phyloP scores from a whole-genome alignment of 768 basidiomycete genomes.

The Russula abietina region DNA sequence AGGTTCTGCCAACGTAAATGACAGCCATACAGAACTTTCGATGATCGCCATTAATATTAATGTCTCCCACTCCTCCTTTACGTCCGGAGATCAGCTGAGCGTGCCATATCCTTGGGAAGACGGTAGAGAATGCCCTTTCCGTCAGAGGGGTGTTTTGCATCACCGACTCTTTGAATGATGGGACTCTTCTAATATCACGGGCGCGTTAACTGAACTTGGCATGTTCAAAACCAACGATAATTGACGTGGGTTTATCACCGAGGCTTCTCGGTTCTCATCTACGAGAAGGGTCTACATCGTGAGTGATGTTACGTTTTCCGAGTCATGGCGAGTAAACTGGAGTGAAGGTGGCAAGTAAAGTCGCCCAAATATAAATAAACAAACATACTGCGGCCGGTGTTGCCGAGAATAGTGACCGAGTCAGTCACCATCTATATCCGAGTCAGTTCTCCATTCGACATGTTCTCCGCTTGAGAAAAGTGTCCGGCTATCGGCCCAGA shows the following conservation, averaged over 20 bases:
- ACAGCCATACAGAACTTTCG: neutral
- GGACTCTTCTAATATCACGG: neutral
- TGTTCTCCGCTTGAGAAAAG: neutral
- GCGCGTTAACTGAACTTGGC: neutral
- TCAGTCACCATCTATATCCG: too few species aligned
- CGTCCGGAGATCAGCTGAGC: conserved; percentile 2
- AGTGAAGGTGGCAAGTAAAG: too few species aligned
- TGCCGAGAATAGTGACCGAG: too few species aligned
- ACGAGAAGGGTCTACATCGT: neutral
- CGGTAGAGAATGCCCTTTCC: neutral
- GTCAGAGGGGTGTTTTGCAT: neutral
- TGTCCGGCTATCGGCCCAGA: neutral
- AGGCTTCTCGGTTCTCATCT: neutral
- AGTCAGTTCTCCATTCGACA: neutral
- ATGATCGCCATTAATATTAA: neutral
- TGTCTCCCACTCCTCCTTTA: neutral
- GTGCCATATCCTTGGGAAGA: neutral
- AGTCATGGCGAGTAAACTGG: neutral
- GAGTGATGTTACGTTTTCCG: neutral
- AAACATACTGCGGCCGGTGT: too few species aligned
- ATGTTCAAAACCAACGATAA: neutral
- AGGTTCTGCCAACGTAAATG: neutral
- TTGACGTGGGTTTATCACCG: neutral
- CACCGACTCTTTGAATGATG: neutral
- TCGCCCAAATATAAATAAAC: too few species aligned